Base-by-base conservation (phyloP, 768 basidiomycete genomes). In the Trametes elegans region DNA sequence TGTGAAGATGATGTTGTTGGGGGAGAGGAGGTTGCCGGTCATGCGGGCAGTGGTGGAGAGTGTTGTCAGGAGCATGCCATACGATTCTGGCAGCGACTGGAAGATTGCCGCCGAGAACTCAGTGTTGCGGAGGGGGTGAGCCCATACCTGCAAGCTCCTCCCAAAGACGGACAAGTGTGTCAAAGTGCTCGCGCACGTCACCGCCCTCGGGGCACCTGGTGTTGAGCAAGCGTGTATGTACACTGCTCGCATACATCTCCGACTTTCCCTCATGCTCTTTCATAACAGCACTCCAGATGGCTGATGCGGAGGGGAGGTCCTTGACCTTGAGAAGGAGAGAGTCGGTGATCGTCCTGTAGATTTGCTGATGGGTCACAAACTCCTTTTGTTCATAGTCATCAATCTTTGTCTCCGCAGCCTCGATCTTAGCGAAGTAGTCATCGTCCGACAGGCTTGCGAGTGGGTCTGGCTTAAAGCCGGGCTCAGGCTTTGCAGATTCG, bases 271-370 rank as follows among this genome's bases (percentile, higher is more conserved):
- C 38, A 13, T 31, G 38, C 36, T 36, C 21, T 8, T 21, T 16
- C 11, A 19, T 19, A 27, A 50, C 39, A 18, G 49, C 49, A 2
- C 16, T 19, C 51, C 43, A 53, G 41, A 44, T 42, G 26, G 10
- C 31, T 1, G 29, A 21, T 4, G 51, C 42, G 14, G 18, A 13
- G 3, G 41, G 32, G 5, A 44, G 29, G 42, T 31, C 14, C 21
- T 44, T 34, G 23, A 53, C 35, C 14, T 43, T 44, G 41, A 53
- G 26, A n/a, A 44, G 39, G 13, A 53, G 41, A 7, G 39, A 21
- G 32, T 44, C 51, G 31, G 29, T 34, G 29, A 53, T 43, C 34
- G 19, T 53, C 24, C 32, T 21, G 26, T 53, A 53, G 34, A 53
- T 43, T n/a, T 49, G 49, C 49, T 49, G 35, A 49, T 28, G 49